These are phyloP conservation scores for Candida dajiaensis DNA, from an alignment of 805 yeast species.

Conservation along the genomic window DNA sequence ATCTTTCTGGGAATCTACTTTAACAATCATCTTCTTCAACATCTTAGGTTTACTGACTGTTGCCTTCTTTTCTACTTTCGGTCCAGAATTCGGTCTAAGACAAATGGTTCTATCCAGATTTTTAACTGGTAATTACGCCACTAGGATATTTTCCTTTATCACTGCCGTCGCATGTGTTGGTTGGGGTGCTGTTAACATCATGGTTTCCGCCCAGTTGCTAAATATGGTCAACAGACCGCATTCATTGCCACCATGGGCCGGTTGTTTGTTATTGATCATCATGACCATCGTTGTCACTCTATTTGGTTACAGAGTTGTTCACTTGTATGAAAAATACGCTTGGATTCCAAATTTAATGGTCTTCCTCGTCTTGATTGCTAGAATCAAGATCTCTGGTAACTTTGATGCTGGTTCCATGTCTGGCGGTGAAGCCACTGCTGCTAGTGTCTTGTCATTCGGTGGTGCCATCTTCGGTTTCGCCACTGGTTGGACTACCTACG, in stretches of 20 bases:
- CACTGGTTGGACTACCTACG: slow-evolving; percentile 91
- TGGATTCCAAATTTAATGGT: slow-evolving; percentile 80
- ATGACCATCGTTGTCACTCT: slow-evolving; percentile 69
- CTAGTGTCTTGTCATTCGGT: slow-evolving; percentile 73
- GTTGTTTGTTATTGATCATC: slow-evolving; percentile 67
- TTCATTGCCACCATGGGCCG: slow-evolving; percentile 84
- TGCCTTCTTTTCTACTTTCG: slow-evolving; percentile 77
- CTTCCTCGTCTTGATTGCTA: slow-evolving; percentile 73
- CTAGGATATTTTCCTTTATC: slow-evolving; percentile 71
- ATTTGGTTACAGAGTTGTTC: slow-evolving; percentile 82
- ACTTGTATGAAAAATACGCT: slow-evolving; percentile 73
- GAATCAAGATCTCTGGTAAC: slow-evolving; percentile 61
- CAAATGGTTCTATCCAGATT: slow-evolving; percentile 80
- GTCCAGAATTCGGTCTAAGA: slow-evolving; percentile 79
- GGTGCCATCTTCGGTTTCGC: slow-evolving; percentile 83
- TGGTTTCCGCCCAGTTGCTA: slow-evolving; percentile 81
- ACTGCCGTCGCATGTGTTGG: slow-evolving; percentile 86
- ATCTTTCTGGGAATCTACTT: slow-evolving; percentile 66
- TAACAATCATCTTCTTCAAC: slow-evolving; percentile 67
- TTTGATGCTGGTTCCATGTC: slow-evolving; percentile 48
- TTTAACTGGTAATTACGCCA: slow-evolving; percentile 68
- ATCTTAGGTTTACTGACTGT: slow-evolving; percentile 71
- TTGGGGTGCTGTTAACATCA: slow-evolving; percentile 92
- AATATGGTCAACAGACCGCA: slow-evolving; percentile 61
- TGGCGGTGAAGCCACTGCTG: slow-evolving; percentile 67